Base-by-base conservation (phyloP, 305 asterid genomes). In the Fraxinus latifolia region DNA sequence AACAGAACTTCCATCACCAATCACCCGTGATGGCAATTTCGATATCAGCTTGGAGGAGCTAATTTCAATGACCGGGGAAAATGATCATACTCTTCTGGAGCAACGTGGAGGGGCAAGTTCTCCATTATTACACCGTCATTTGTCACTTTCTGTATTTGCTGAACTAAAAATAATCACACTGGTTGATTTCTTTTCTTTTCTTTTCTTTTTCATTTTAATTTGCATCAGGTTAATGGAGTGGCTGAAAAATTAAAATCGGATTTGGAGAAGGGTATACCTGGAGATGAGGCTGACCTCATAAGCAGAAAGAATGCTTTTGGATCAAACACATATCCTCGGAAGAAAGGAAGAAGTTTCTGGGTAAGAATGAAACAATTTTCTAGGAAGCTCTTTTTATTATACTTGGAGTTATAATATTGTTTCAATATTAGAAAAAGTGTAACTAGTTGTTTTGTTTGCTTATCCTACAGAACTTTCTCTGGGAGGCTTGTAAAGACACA, bases 401-500 rank as follows among this genome's bases (percentile, higher is more conserved):
- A 17, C 7, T 39, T 44, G 68, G 4, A 44, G 36, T 74, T 12
- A 23, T 17, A 82, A 74, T 17, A 77, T 53, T 34, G 42, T 17
- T 65, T 82, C 31, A n/a, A 19, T 19, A 19, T 58, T 21, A 58
- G 70, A 58, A 21, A 58, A 58, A 21, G 29, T 39, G 33, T 11
- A 78, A 65, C 53, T 82, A 7, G 79, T 29, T 53, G 21, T 81
- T 81, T 8, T 83, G 32, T 39, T 82, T 72, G 71, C 67, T 78
- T 71, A 34, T 72, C 17, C 33, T 83, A 12, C 85, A 96, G 98
- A 91, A 86, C 83, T 96, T 96, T 88, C 86, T 96, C 67, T 94
- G 97, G 97, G 99, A 96, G 11, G 98, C 99, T 73, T 94, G 98
- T 82, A 88, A 91, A 60, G 99, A 96, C 84, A 96, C 98, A 7